A percentile compares a stretch with the other conserved stretches of the same genome.
Evolutionary conservation across 2,329 filamentous ascomycete genomes (phyloP).

Genomic region (Paecilomyces dactylethromorphus): DNA sequence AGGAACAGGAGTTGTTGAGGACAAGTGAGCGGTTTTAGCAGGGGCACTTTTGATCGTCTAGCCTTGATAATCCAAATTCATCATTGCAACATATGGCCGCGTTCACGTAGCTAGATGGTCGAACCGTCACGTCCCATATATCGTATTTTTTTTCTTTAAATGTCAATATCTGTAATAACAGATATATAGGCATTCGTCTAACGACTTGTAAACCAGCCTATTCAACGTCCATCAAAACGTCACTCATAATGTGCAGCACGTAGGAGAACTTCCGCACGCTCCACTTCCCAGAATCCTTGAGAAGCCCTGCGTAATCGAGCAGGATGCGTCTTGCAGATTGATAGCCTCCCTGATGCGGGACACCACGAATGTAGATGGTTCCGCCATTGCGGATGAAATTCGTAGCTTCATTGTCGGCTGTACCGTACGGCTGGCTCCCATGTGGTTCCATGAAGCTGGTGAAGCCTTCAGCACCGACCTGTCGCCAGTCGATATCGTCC

Average conservation of each 20-base stretch:
- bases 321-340: conserved; percentile 46
- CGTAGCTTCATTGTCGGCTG: conserved; percentile 25
- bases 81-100: too few relatives aligned
- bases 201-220: conserved; percentile 2
- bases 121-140: conserved; percentile 13
- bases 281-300: conserved; percentile 49
- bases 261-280: conserved; percentile 45
- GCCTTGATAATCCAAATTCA: too few relatives aligned
- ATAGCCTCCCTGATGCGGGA: conserved; percentile 44
- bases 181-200: not conserved
- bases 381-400: conserved; percentile 46
- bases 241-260: conserved; percentile 51
- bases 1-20: too few relatives aligned
- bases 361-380: conserved; percentile 41
- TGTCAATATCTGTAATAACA: not conserved
- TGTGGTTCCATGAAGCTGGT: conserved; percentile 31
- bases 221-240: conserved; percentile 34
- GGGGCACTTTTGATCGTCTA: too few relatives aligned
- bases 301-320: conserved; percentile 46
- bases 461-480: conserved; percentile 41
- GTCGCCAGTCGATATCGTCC: conserved; percentile 45
- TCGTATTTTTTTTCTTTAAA: not conserved
- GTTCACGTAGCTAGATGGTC: too few relatives aligned
- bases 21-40: too few relatives aligned
- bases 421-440: conserved; percentile 17